phyloP scores from a whole-genome alignment of 176 grass and related monocot species.

The Oryza nivara region DNA sequence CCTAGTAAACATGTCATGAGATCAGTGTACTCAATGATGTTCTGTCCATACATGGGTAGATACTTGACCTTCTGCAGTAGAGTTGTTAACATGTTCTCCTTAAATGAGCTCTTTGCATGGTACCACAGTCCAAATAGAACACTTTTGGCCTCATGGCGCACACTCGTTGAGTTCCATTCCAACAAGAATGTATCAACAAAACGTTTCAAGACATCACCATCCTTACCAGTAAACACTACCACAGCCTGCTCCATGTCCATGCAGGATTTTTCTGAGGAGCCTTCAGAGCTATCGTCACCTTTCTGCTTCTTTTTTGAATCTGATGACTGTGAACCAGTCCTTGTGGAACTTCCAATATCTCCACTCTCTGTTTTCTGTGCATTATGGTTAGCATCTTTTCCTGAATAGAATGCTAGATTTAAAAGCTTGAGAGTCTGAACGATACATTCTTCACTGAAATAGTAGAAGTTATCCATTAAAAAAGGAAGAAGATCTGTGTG shows the following conservation, averaged over 20 bases:
- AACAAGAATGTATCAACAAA: slow-evolving; percentile 90
- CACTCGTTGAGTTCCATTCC: slow-evolving; percentile 91
- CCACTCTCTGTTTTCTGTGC: slow-evolving; percentile 59
- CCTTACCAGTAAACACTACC: slow-evolving; percentile 72
- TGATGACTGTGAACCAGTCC: slow-evolving; percentile 57
- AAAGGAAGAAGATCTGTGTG: slow-evolving; percentile 70
- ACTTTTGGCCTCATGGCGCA: slow-evolving; percentile 92
- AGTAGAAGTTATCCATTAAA: slow-evolving; percentile 79
- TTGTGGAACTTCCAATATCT: slow-evolving; percentile 54
- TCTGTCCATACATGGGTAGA: slow-evolving; percentile 90
- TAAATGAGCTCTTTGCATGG: slow-evolving; percentile 73
- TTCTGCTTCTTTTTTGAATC: slow-evolving; percentile 89
- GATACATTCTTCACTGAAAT: slow-evolving; percentile 92
- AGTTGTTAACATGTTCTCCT: slow-evolving; percentile 67
- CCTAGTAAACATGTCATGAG: slow-evolving; percentile 86
- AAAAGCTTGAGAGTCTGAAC: slow-evolving; percentile 93
- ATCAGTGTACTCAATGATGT: slow-evolving; percentile 92
- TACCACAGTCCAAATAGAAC: slow-evolving; percentile 90
- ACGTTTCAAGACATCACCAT: slow-evolving; percentile 63
- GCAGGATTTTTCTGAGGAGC: slow-evolving; percentile 76
- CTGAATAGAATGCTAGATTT: slow-evolving; percentile 92
- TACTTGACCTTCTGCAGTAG: slow-evolving; percentile 80
- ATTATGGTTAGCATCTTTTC: slow-evolving; percentile 69
- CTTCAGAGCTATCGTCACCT: slow-evolving; percentile 73
- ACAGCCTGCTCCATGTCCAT: slow-evolving; percentile 90